phyloP scores from a whole-genome alignment of 2,329 filamentous ascomycete genomes.

The Sarocladium strictum region DNA sequence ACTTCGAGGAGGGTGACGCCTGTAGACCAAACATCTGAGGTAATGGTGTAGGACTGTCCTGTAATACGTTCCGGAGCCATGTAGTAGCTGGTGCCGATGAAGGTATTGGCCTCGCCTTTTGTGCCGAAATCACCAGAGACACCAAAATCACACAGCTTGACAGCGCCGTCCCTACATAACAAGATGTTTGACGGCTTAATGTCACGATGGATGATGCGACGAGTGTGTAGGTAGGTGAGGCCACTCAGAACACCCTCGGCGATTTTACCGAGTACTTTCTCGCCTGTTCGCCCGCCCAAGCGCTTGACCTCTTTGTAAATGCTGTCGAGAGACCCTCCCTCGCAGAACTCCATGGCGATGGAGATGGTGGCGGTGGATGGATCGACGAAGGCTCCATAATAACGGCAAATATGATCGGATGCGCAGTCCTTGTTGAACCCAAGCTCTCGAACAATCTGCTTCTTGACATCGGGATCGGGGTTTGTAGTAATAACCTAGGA shows the following conservation, averaged over 20 bases:
- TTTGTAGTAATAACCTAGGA: slow-evolving; percentile 91
- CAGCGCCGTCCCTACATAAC: slow-evolving; percentile 83
- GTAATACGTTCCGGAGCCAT: slow-evolving; percentile 99
- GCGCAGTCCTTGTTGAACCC: slow-evolving; percentile 98
- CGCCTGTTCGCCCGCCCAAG: slow-evolving; percentile 86
- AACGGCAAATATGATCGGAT: slow-evolving; percentile 92
- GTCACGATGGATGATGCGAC: slow-evolving; percentile 97
- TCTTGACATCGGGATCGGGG: slow-evolving; percentile 95
- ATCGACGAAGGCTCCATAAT: slow-evolving; percentile 96
- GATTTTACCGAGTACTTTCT: slow-evolving; percentile 95
- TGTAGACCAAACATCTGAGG: slow-evolving; percentile 95
- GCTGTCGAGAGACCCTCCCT: slow-evolving; percentile 90
- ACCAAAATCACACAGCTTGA: slow-evolving; percentile 97
- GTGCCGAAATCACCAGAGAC: slow-evolving; percentile 97
- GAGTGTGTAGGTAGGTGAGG: slow-evolving; percentile 87
- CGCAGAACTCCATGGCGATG: slow-evolving; percentile 98
- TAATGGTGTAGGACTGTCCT: slow-evolving; percentile 96
- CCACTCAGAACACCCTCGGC: slow-evolving; percentile 92
- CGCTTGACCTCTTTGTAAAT: slow-evolving; percentile 98
- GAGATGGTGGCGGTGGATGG: slow-evolving; percentile 94
- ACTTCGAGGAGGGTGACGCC: slow-evolving; percentile 97
- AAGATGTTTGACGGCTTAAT: slow-evolving; percentile 99
- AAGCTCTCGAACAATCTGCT: slow-evolving; percentile 93
- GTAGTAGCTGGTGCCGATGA: slow-evolving; percentile 98
- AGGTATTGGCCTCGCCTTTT: slow-evolving; percentile 97